phyloP scores from a whole-genome alignment of 106 monocot genomes.

The Dactylorhiza incarnata region DNA sequence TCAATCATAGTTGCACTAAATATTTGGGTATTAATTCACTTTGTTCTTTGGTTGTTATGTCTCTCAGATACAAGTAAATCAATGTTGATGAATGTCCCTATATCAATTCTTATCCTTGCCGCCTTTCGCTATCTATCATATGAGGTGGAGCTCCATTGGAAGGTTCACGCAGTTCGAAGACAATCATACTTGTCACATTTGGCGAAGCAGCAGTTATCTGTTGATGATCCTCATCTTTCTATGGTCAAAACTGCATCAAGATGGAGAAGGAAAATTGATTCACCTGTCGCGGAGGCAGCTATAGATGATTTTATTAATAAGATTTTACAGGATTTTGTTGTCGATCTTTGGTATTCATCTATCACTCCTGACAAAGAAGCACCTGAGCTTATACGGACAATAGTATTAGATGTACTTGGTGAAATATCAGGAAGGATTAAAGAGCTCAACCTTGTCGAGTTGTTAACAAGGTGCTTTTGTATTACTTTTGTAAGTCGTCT shows the following conservation, averaged over 20 bases:
- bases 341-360: conserved; percentile 90
- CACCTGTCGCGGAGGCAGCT: conserved; percentile 72
- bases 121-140: conserved; percentile 72
- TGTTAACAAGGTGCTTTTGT: conserved; percentile 86
- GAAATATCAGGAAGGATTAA: conserved; percentile 80
- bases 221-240: conserved; percentile 57
- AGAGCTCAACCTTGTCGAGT: conserved; percentile 88
- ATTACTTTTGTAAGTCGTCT: conserved; percentile 52
- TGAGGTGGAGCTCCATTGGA: conserved; percentile 79
- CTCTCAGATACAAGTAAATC: conserved; percentile 94
- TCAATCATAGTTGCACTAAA: neutral
- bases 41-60: conserved; percentile 2
- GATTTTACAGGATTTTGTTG: conserved; percentile 79
- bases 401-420: conserved; percentile 87
- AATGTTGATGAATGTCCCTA: conserved; percentile 94
- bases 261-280: conserved; percentile 78
- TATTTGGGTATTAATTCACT: neutral
- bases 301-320: conserved; percentile 72
- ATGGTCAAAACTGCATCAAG: conserved; percentile 31
- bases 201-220: conserved; percentile 55
- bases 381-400: conserved; percentile 65
- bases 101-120: conserved; percentile 74
- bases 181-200: conserved; percentile 61
- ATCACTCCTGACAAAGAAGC: conserved; percentile 91
- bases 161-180: conserved; percentile 28